Evolutionary conservation across 257 asterid species (phyloP).

Genomic region (Nicotiana knightiana): DNA sequence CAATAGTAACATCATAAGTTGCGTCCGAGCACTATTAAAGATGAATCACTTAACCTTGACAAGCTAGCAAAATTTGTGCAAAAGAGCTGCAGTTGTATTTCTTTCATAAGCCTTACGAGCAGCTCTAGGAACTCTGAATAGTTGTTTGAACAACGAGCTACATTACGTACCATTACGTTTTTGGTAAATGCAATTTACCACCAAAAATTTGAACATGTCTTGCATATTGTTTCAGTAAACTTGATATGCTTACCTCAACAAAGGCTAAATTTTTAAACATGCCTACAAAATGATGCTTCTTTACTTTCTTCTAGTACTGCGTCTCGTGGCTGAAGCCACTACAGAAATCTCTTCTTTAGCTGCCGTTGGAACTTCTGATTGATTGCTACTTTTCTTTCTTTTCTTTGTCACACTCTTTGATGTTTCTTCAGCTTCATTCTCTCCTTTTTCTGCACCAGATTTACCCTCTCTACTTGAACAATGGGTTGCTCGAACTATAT

Average conservation of each 20-base stretch:
- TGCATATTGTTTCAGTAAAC: background rate
- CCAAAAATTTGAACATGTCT: background rate
- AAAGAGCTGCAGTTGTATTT: background rate
- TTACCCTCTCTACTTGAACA: constrained; percentile 17
- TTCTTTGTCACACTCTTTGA: constrained; percentile 14
- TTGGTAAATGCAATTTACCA: background rate
- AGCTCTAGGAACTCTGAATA: too few species aligned
- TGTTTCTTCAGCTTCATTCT: constrained; percentile 28
- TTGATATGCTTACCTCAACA: background rate
- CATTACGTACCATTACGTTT: background rate
- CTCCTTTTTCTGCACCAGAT: constrained; percentile 13
- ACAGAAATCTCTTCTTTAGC: constrained; percentile 21
- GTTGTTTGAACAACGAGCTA: too few species aligned
- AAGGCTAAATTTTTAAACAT: background rate
- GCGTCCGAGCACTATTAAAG: background rate
- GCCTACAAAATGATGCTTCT: background rate
- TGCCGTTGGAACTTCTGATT: background rate
- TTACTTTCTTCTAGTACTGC: constrained; percentile 38
- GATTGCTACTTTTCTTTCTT: constrained; percentile 7
- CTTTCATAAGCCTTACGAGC: too few species aligned
- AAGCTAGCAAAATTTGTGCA: background rate
- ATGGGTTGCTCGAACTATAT: constrained; percentile 49
- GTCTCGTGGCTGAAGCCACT: constrained; percentile 27
- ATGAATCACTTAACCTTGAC: background rate
- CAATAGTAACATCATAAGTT: background rate